Percentiles rank a stretch among this genome's conserved stretches.
phyloP scores from a whole-genome alignment of 495 filamentous ascomycete genomes.

The Neurospora sp. region DNA sequence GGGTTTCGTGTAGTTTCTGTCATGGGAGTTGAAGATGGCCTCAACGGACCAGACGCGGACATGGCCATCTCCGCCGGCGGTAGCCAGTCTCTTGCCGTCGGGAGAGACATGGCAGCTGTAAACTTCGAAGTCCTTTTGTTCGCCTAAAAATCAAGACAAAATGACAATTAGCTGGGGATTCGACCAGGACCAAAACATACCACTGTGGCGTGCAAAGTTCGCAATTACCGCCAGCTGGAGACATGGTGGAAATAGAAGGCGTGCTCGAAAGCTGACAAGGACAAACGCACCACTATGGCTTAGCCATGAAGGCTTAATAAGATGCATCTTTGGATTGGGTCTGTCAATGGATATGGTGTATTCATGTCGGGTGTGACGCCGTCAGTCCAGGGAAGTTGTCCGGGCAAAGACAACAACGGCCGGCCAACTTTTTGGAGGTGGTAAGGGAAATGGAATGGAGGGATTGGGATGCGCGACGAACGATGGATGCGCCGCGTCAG shows the following conservation, averaged over 20 bases:
- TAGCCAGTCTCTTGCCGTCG: conserved; percentile 82
- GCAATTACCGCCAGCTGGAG: neutral
- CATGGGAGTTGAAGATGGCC: conserved; percentile 70
- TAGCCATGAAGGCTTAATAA: conserved; percentile 90
- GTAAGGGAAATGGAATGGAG: conserved; percentile 1
- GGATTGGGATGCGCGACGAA: conserved; percentile 8
- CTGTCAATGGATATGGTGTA: conserved; percentile 11
- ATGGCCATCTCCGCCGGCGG: conserved; percentile 92
- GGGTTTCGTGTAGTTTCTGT: conserved; percentile 62
- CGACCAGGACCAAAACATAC: neutral
- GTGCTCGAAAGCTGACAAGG: neutral
- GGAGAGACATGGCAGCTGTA: conserved; percentile 96
- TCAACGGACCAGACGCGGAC: conserved; percentile 97
- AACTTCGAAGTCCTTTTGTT: conserved; percentile 94
- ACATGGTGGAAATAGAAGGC: neutral
- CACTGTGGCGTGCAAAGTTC: neutral
- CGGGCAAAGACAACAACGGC: neutral
- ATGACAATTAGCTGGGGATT: conserved; percentile 6
- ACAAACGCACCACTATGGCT: conserved; percentile 66
- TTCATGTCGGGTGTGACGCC: conserved; percentile 18
- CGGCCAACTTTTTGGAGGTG: conserved; percentile 1
- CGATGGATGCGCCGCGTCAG: conserved; percentile 6
- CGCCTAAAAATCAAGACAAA: conserved; percentile 45
- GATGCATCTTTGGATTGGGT: conserved; percentile 48
- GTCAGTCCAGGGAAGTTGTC: neutral